Evolutionary conservation across 768 basidiomycete genomes (phyloP), one percentile per base, ranked within the genome.

Genomic region (Russula vinacea): DNA sequence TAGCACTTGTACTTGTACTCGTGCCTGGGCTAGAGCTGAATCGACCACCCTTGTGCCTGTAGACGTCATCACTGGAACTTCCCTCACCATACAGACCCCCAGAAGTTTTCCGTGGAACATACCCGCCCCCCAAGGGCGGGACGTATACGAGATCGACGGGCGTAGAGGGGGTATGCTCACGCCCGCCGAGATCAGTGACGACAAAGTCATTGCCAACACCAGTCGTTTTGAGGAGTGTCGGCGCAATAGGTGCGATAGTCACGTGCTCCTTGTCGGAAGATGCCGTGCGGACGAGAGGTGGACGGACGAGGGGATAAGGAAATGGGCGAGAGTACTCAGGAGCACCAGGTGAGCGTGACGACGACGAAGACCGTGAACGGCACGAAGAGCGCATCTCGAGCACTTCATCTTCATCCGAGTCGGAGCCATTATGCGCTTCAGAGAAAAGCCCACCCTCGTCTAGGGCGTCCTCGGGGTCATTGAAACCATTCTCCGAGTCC

Each of bases 191-290:
- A 7, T 73, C 76, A 32, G 76, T 75, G 6, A 62, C 55, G 11
- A 49, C 52, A 8, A 70, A 66, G 55, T 74, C 70, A 57, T 83
- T 81, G 7, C 79, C 81, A 13, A 80, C 76, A 1, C 81, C 78
- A 11, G 79, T 83, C 19, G 91, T 91, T 78, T 98, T 99, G 68
- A 98, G 80, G 52, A 91, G 82, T 5, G 97, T 95, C 5, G 88
- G 88, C 0, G 88, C 85, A 52, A 90, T 88, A 42, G 85, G 80
- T 14, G 86, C 86, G 60, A 89, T 90, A 11, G 88, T 89, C 67
- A 88, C 75, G 33, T 83, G 81, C 45, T 87, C 85, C 35, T 79
- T 74, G 62, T 81, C 77, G 50, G 71, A 57, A 2, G 76, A 76
- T 3, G 71, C 49, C 17, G 78, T 72, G 6, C 76, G 73, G 26